Evolutionary conservation across 2,329 filamentous ascomycete species (phyloP).

Genomic region (Colletotrichum orchidophilum): DNA sequence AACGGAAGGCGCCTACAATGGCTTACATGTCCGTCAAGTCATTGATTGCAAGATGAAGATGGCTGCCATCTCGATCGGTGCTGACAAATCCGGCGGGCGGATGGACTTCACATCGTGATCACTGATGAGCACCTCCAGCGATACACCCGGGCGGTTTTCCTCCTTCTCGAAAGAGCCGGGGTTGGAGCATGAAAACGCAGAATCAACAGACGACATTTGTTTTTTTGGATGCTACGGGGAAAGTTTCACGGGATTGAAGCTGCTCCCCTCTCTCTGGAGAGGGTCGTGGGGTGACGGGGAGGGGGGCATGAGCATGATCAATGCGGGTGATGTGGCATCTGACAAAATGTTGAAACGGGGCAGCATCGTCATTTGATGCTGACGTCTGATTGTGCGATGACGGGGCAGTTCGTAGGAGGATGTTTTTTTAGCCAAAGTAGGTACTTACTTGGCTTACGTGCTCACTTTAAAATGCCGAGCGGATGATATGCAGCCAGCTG

Average conservation of each 20-base stretch:
- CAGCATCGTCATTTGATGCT: not conserved
- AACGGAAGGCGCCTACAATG: too few relatives aligned
- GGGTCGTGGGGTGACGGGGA: too few relatives aligned
- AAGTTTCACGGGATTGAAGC: slow-evolving; percentile 11
- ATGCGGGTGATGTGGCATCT: slow-evolving; percentile 7
- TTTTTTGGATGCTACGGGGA: slow-evolving; percentile 13
- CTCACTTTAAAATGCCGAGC: too few relatives aligned
- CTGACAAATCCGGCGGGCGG: not conserved
- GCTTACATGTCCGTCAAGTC: too few relatives aligned
- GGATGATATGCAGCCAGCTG: not conserved
- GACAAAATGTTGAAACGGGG: slow-evolving; percentile 22
- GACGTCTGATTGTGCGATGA: not conserved
- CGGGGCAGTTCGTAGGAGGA: too few relatives aligned
- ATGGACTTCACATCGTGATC: not conserved
- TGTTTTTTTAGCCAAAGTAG: too few relatives aligned
- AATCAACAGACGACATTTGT: not conserved
- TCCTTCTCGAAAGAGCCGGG: not conserved
- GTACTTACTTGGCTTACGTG: too few relatives aligned
- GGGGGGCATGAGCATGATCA: not conserved
- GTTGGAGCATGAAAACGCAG: not conserved
- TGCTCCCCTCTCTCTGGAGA: not conserved
- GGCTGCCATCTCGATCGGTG: not conserved
- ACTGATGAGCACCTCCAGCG: not conserved
- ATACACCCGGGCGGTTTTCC: too few relatives aligned
- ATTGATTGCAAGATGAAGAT: not conserved